Evolutionary conservation across 352 stramenopile genomes (phyloP).

Genomic region (Pythium biforme): DNA sequence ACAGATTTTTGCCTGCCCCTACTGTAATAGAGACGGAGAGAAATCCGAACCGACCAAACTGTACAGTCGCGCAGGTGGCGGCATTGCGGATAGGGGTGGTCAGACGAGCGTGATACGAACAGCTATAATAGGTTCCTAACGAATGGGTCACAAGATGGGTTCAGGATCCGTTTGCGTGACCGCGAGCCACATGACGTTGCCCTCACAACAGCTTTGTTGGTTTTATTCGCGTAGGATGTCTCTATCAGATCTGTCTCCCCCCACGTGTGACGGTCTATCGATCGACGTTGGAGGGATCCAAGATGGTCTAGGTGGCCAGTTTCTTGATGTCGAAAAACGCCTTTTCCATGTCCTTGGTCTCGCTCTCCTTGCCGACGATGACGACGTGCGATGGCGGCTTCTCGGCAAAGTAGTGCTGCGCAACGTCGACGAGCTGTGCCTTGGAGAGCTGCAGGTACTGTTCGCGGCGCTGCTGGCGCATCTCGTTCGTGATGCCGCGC

Average conservation of each 20-base stretch:
- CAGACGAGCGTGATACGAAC: neutral
- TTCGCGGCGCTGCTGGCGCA: conserved; percentile 67
- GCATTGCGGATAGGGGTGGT: neutral
- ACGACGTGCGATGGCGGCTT: conserved; percentile 38
- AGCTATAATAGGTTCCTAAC: neutral
- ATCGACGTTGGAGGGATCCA: neutral
- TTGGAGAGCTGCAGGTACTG: conserved; percentile 59
- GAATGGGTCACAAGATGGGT: neutral
- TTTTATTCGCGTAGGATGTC: too few relatives aligned
- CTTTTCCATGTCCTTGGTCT: conserved; percentile 23
- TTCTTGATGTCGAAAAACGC: conserved; percentile 26
- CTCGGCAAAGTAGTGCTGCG: conserved; percentile 49
- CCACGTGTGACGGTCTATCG: too few relatives aligned
- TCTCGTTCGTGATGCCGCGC: conserved; percentile 81
- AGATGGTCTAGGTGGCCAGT: neutral
- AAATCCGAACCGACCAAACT: neutral
- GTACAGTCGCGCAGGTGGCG: conserved; percentile 7
- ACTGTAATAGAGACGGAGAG: neutral
- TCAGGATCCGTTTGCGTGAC: too few relatives aligned
- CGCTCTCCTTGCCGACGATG: conserved; percentile 64
- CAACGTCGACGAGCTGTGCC: conserved; percentile 48
- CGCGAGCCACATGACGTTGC: too few relatives aligned
- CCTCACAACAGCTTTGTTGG: too few relatives aligned
- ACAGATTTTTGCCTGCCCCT: neutral
- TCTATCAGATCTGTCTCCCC: neutral